Base-by-base conservation (phyloP, 1,139 yeast species). In the Diutina neorugosa region DNA sequence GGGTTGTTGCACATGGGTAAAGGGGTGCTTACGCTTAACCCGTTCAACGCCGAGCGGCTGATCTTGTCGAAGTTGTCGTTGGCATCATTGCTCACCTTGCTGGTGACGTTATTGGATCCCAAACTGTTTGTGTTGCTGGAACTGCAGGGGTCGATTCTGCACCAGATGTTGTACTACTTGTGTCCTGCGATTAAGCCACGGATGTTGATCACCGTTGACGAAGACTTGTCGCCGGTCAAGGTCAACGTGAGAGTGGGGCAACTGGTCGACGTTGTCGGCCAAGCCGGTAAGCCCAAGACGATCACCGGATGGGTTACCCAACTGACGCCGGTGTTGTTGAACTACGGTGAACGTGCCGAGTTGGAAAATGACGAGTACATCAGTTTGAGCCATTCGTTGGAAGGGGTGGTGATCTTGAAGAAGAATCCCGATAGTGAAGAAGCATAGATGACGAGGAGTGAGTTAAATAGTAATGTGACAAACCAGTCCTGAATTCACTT, bases 241-340 rank as follows among this genome's bases (percentile, higher is more conserved):
- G 98, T 93, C 12, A 93, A 90, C 62, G 98, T 93, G 8, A 82
- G 98, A 65, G 98, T 94, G 44, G 98, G 98, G 59, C 97, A 93
- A 72, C 98, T 98, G 4, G 98, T 94, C 51, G 98, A 94, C 67
- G 89, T 91, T 50, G 98, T 94, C 57, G 98, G 98, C 42, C 98
- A 91, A 69, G 98, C 98, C 0, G 98, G 99, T 73, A 89, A 89
- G 63, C 98, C 98, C 47, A 93, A 93, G 74, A 91, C 97, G 25
- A 94, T 94, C 52, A 94, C 98, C 4, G 98, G 98, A 47, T 94
- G 98, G 98, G 98, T 93, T 23, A 94, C 99, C 1, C 98, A 94
- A 65, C 87, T 95, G 6, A 93, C 98, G 0, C 99, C 99, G 0
- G 98, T 93, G 23, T 75, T 94, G 61, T 76, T 94, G 57, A 91